Conservation (phyloP, 768 basidiomycete genomes). For the Cantharellus anzutake region DNA sequence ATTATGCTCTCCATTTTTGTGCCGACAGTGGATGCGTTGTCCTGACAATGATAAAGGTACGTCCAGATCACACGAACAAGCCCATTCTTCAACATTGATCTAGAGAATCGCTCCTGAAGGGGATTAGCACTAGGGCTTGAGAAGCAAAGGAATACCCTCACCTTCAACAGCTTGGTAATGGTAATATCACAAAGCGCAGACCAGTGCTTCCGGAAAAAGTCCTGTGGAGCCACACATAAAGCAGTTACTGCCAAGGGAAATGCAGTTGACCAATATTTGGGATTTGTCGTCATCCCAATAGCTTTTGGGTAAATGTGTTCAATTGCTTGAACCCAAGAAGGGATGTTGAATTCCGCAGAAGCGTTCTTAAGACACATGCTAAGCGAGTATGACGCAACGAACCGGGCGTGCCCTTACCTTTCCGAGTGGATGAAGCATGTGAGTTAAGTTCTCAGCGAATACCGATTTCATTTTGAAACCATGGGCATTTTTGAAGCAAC, state of each 20-base stretch:
- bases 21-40: slow-evolving; percentile 63
- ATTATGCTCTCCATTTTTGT: slow-evolving; percentile 55
- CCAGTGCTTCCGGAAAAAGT: slow-evolving; percentile 76
- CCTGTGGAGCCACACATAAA: slow-evolving; percentile 73
- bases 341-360: slow-evolving; percentile 90
- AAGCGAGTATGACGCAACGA: neutral
- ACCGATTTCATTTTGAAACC: slow-evolving; percentile 65
- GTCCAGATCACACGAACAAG: slow-evolving; percentile 78
- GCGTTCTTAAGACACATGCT: slow-evolving; percentile 38
- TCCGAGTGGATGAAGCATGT: slow-evolving; percentile 68
- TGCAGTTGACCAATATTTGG: slow-evolving; percentile 74
- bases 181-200: slow-evolving; percentile 38
- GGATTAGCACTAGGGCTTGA: slow-evolving; percentile 4
- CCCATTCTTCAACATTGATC: slow-evolving; percentile 59
- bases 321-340: slow-evolving; percentile 84
- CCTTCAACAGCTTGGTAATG: slow-evolving; percentile 37
- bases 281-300: slow-evolving; percentile 68
- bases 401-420: slow-evolving; percentile 31
- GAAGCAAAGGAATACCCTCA: slow-evolving; percentile 38
- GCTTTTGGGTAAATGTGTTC: slow-evolving; percentile 68
- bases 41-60: slow-evolving; percentile 85
- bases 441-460: slow-evolving; percentile 65
- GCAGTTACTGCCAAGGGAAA: slow-evolving; percentile 71
- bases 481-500: slow-evolving; percentile 67
- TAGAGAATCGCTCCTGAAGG: slow-evolving; percentile 51